Conservation (phyloP, 202 grass and related monocot genomes). For the Brachypodium distachyon region DNA sequence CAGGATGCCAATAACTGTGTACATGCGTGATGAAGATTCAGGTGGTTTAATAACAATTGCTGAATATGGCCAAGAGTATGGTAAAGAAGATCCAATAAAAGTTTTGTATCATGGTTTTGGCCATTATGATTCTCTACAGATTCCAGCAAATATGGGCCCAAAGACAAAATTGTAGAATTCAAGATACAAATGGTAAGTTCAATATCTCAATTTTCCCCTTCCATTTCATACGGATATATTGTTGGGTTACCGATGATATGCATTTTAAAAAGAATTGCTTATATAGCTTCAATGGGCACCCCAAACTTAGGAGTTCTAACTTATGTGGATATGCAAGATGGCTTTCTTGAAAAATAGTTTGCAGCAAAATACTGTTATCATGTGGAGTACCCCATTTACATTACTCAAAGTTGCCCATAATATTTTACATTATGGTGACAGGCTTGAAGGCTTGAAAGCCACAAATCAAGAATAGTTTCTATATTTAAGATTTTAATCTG, state of each 20-base stretch:
- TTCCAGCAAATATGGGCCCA: constrained; percentile 29
- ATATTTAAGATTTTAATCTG: no score
- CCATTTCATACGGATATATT: background rate
- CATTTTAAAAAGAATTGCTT: background rate
- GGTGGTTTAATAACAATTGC: constrained; percentile 79
- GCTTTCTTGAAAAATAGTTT: background rate
- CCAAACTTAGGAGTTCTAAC: background rate
- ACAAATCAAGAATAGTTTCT: no score
- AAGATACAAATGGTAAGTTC: background rate
- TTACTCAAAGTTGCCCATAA: no score
- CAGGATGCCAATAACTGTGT: constrained; percentile 96
- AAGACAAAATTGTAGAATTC: constrained; percentile 25
- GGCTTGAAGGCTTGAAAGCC: no score
- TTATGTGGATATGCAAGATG: background rate
- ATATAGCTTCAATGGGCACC: background rate
- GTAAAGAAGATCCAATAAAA: constrained; percentile 63
- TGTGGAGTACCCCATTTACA: no score
- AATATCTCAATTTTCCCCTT: background rate
- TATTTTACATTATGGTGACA: no score
- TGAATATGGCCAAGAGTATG: constrained; percentile 92
- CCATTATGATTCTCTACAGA: constrained; percentile 82
- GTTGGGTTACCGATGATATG: background rate
- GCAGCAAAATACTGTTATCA: no score
- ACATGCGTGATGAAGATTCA: constrained; percentile 75
- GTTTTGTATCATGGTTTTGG: constrained; percentile 94